Evolutionary conservation across 1,284 basidiomycete genomes (phyloP).

Genomic region (Phellopilus nigrolimitatus): DNA sequence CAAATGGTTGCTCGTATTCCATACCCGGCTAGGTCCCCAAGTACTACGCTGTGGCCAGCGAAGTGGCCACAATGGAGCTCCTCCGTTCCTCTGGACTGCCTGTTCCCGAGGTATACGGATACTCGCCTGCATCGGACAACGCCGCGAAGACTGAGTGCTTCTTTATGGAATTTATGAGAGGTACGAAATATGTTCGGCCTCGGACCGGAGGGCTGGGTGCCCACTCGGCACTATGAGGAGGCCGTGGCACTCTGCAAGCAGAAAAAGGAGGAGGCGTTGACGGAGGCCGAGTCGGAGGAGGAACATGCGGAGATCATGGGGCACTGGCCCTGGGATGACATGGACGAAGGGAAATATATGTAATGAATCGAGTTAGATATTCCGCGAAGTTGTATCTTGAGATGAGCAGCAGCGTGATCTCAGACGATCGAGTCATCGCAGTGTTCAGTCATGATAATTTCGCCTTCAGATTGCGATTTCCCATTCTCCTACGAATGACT

Average conservation of each 20-base stretch:
- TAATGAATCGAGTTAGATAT: slow-evolving; percentile 21
- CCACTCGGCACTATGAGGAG: slow-evolving; percentile 34
- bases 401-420: too few relatives aligned
- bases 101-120: slow-evolving; percentile 45
- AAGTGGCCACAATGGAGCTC: slow-evolving; percentile 46
- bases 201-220: slow-evolving; percentile 40
- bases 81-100: slow-evolving; percentile 44
- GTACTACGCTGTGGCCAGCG: slow-evolving; percentile 43
- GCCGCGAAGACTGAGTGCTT: slow-evolving; percentile 46
- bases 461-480: too few relatives aligned
- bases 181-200: slow-evolving; percentile 31
- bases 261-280: slow-evolving; percentile 33
- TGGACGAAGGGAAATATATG: slow-evolving; percentile 42
- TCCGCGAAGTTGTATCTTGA: not conserved
- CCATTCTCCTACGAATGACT: too few relatives aligned
- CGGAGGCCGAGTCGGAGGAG: slow-evolving; percentile 27
- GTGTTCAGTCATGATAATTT: too few relatives aligned
- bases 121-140: slow-evolving; percentile 45
- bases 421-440: too few relatives aligned
- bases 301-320: slow-evolving; percentile 31
- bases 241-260: slow-evolving; percentile 31
- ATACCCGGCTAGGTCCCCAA: slow-evolving; percentile 41
- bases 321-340: slow-evolving; percentile 43
- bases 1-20: slow-evolving; percentile 46
- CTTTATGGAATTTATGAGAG: slow-evolving; percentile 46